Evolutionary conservation across 257 asterid species (phyloP).

Genomic region (Rhazya stricta): DNA sequence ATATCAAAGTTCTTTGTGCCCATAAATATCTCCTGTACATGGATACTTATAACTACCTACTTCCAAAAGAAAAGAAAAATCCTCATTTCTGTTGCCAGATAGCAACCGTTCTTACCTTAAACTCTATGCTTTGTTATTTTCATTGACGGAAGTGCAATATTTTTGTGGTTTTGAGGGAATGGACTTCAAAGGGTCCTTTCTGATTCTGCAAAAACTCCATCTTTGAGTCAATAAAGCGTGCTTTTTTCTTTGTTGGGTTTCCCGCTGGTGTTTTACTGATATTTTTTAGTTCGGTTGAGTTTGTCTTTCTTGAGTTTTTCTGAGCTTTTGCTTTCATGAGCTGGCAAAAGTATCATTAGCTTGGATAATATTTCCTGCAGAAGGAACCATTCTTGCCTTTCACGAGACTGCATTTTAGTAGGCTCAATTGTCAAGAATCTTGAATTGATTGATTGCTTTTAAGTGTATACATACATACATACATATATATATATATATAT

Average conservation of each 20-base stretch:
- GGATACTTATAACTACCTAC: background rate
- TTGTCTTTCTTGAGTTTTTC: background rate
- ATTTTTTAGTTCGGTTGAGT: background rate
- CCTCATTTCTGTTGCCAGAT: background rate
- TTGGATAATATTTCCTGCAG: background rate
- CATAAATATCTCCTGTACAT: too few relatives aligned
- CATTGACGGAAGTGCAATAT: background rate
- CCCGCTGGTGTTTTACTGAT: background rate
- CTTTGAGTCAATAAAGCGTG: background rate
- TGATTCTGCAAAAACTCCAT: background rate
- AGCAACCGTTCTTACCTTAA: background rate
- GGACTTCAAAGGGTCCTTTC: background rate
- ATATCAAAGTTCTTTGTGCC: background rate
- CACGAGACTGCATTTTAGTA: background rate
- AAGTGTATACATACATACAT: too few relatives aligned
- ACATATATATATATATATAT: background rate
- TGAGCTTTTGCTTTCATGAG: conserved; percentile 4
- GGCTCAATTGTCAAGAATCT: background rate
- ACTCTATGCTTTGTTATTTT: background rate
- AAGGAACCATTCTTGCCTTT: conserved; percentile 11
- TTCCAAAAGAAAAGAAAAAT: background rate
- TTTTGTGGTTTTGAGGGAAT: background rate
- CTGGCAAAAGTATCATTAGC: background rate
- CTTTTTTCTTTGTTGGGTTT: background rate
- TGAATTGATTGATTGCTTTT: background rate